These are phyloP conservation scores for Fusarium proliferatum DNA, from an alignment of 2,329 filamentous ascomycete species.

Conservation along the genomic window DNA sequence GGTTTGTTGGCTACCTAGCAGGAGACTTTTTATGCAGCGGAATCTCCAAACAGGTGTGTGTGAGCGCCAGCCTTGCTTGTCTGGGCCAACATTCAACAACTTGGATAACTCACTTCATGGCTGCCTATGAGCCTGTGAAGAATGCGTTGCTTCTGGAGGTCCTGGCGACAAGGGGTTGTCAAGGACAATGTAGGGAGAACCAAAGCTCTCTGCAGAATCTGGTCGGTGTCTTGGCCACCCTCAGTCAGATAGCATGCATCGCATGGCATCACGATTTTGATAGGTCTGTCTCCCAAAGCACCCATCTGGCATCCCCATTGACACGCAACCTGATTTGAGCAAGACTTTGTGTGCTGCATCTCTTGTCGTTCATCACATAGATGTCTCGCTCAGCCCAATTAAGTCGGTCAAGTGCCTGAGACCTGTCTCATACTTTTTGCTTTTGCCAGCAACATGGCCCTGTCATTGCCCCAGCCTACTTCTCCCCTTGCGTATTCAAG, in stretches of 20 bases:
- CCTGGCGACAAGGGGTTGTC: neutral
- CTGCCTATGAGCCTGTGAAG: neutral
- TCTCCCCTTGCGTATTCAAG: conserved; percentile 28
- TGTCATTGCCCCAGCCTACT: neutral
- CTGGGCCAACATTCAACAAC: neutral
- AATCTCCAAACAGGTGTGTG: conserved; percentile 6
- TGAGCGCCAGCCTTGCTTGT: neutral
- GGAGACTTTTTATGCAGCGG: conserved; percentile 15
- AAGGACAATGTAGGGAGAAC: conserved; percentile 6
- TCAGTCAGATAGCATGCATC: neutral
- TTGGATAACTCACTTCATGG: neutral
- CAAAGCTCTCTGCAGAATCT: conserved; percentile 15
- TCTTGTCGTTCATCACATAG: neutral
- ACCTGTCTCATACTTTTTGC: conserved; percentile 15
- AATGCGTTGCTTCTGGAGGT: neutral
- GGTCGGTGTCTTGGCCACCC: neutral
- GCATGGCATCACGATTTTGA: neutral
- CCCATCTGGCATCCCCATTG: neutral
- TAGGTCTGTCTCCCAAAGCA: neutral
- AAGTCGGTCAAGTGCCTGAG: conserved; percentile 30
- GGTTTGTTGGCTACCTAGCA: neutral
- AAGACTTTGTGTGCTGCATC: neutral
- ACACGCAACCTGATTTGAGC: conserved; percentile 1
- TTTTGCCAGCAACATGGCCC: conserved; percentile 21
- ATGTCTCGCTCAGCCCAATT: conserved; percentile 24